A percentile compares a stretch with the other conserved stretches of the same genome.
Evolutionary conservation across 345 rosid genomes (phyloP).

Genomic region (Eutrema yunnanense): DNA sequence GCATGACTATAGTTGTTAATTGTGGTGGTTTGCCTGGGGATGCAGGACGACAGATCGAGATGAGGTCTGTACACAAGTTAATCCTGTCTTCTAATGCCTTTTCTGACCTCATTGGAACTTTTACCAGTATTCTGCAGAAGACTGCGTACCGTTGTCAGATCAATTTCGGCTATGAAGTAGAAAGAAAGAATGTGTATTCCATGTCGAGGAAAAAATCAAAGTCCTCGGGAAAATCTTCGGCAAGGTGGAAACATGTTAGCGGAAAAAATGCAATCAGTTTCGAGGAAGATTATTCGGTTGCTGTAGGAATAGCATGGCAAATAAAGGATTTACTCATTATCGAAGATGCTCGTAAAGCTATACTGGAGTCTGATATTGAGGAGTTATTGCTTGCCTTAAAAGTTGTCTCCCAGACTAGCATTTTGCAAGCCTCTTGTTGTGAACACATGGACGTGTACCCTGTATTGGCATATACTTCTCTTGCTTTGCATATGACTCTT

Average conservation of each 20-base stretch:
- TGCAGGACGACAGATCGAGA: slow-evolving; percentile 58
- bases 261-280: slow-evolving; percentile 48
- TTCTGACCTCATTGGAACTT: slow-evolving; percentile 53
- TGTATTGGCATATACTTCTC: slow-evolving; percentile 63
- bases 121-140: slow-evolving; percentile 53
- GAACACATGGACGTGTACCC: slow-evolving; percentile 61
- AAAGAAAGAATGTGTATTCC: slow-evolving; percentile 38
- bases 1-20: slow-evolving; percentile 44
- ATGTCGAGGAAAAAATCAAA: slow-evolving; percentile 50
- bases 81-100: slow-evolving; percentile 49
- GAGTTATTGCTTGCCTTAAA: slow-evolving; percentile 55
- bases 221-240: slow-evolving; percentile 41
- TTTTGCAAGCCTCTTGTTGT: slow-evolving; percentile 45
- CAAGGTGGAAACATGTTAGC: slow-evolving; percentile 54
- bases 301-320: slow-evolving; percentile 90
- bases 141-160: slow-evolving; percentile 66
- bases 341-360: slow-evolving; percentile 48
- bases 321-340: slow-evolving; percentile 59
- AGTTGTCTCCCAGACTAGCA: slow-evolving; percentile 69
- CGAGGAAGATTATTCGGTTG: slow-evolving; percentile 55
- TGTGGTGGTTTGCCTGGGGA: slow-evolving; percentile 54
- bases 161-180: slow-evolving; percentile 60
- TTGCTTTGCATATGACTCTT: slow-evolving; percentile 56
- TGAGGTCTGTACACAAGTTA: slow-evolving; percentile 74
- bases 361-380: slow-evolving; percentile 49